Evolutionary conservation across 768 basidiomycete genomes (phyloP), one percentile per base, ranked within the genome.

Genomic region (Daedalea quercina): DNA sequence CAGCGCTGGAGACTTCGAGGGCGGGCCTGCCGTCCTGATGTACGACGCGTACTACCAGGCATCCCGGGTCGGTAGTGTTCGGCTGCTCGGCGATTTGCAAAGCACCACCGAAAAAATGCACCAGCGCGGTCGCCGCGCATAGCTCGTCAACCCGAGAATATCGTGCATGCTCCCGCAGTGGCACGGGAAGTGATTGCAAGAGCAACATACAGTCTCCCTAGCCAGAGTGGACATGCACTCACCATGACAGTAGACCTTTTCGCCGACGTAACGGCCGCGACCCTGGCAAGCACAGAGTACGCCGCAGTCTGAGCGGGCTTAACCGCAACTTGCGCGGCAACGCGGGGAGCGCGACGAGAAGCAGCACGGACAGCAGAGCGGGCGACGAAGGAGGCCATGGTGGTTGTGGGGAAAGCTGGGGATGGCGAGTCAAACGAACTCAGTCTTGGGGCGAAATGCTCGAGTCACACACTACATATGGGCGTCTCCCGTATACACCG

Each of bases 331-430:
- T 71, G 62, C 33, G 76, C 64, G 34, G 75, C 62, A 31, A 71
- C 65, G 59, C 81, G 79, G 35, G 85, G 73, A n/a, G 77, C 76
- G 58, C 84, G 82, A 68, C 86, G 84, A 52, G 83, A 76, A 50
- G 78, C 79, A 57, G 77, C 74, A 57, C 85, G 85, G 51, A 89
- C 72, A 58, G 78, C 73, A 61, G 87, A 81, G 64, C 87, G 85
- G 66, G 79, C 72, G 51, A 80, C 76, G 60, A 85, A 66, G 63
- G 82, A 73, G 61, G 82, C 73, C 82, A 89, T 87, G 73, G 73
- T 75, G 67, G 71, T 47, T n/a, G 51, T 46, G 34, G 23, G 23
- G 41, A 20, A 24, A 34, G 51, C 13, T 24, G 15, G 22, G 35
- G 34, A 51, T 15, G n/a, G 35, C 31, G 50, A 51, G 40, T 51